Evolutionary conservation across 2,329 filamentous ascomycete genomes (phyloP), one percentile per base, ranked within the genome.

Genomic region (Clonostachys solani): DNA sequence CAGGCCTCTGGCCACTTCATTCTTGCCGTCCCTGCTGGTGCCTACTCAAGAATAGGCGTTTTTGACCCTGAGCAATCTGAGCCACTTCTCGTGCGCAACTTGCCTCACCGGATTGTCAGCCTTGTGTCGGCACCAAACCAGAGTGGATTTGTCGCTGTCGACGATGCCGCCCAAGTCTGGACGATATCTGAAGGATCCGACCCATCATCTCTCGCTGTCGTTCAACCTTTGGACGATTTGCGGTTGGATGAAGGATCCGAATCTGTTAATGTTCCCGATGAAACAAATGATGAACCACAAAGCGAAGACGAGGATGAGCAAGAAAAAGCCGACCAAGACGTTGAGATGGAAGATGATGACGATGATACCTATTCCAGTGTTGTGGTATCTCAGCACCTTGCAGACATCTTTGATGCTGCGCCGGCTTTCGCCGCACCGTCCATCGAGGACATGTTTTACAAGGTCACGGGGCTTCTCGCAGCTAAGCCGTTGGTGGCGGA

Each of bases 361-460:
- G 71, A 52, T 17, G 43, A 48, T 23, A 42, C 29, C 2, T 38
- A 44, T 18, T 77, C 80, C 49, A 68, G 72, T 4, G 77, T 78
- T 7, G 80, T 90, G 16, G 78, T 91, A 16, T 73, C 83, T 40
- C 80, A 84, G 43, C 84, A 91, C 58, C 68, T 92, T 46, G 76
- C 85, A 6, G 76, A 82, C 44, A 78, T 92, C 36, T 90, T 92
- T 53, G 84, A 90, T 52, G 73, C 77, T 13, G 81, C 81, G 3
- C 82, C 84, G 3, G 78, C 83, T 5, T 87, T 86, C 59, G 83
- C 85, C 1, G 77, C 86, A 57, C 83, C 85, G 18, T 81, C 86
- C 12, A 79, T 92, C 18, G 82, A 86, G 63, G 87, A 90, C 52
- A 78, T 89, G 69, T 91, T 92, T 60, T 83, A 86, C 63, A 81